A percentile compares a stretch with the other conserved stretches of the same genome.
phyloP scores from a whole-genome alignment of 768 basidiomycete species.

The Termitomyces sp. region DNA sequence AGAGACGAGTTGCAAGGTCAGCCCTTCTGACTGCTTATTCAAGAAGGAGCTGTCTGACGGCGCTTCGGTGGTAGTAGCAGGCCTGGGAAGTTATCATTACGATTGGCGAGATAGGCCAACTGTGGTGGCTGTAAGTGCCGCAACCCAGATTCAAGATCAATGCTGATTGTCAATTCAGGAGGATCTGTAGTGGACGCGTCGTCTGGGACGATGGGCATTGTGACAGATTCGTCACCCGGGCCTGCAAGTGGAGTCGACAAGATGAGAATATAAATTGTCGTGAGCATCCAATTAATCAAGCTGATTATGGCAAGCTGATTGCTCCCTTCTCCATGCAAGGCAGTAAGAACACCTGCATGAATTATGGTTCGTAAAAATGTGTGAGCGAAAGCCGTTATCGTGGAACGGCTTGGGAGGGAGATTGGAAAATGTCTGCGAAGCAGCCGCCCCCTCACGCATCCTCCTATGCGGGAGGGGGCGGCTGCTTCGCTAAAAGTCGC shows the following conservation, averaged over 20 bases:
- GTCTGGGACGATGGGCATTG: neutral
- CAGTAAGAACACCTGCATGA: neutral
- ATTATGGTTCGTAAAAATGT: neutral
- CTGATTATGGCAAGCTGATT: neutral
- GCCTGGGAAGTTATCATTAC: neutral
- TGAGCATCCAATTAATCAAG: neutral
- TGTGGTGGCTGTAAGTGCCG: neutral
- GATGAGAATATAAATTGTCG: neutral
- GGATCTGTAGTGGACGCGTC: neutral
- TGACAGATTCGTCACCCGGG: neutral
- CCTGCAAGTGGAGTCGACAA: neutral
- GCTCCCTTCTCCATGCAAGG: neutral
- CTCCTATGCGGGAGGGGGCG: conserved; percentile 1
- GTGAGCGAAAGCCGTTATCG: neutral
- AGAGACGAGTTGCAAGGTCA: neutral
- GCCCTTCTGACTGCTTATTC: neutral
- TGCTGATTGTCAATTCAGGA: neutral
- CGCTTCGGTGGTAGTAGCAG: neutral
- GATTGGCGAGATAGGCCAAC: neutral
- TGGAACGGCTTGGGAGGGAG: neutral
- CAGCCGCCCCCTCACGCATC: conserved; percentile 1
- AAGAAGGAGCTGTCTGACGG: neutral
- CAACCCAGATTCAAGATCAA: neutral
- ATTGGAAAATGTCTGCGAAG: neutral
- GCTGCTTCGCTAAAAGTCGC: neutral